A percentile compares a stretch with the other conserved stretches of the same genome.
Evolutionary conservation across 306 rosid genomes (phyloP).

Genomic region (Myrica gale): DNA sequence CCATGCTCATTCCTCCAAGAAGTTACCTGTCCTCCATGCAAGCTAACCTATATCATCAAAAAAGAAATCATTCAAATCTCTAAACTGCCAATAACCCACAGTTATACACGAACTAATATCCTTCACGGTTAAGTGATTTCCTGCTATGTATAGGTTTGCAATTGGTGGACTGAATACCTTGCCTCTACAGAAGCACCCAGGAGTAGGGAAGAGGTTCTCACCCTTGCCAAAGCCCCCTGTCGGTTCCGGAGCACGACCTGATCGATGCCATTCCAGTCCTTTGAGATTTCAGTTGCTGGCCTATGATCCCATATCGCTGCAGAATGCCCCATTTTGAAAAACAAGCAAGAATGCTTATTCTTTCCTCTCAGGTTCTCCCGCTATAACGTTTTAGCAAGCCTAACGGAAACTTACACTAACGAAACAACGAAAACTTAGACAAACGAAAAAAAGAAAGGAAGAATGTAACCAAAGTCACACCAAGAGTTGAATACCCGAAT

Average conservation of each 20-base stretch:
- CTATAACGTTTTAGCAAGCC: no score
- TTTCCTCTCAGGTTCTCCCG: conserved; percentile 7
- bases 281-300: conserved; percentile 66
- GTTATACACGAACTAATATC: conserved; percentile 15
- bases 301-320: conserved; percentile 75
- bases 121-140: background rate
- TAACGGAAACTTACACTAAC: no score
- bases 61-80: conserved; percentile 23
- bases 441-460: conserved; percentile 14
- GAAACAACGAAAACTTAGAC: background rate
- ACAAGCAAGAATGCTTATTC: conserved; percentile 19
- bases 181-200: conserved; percentile 10
- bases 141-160: conserved; percentile 9
- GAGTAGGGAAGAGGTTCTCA: conserved; percentile 35
- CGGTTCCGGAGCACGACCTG: conserved; percentile 70
- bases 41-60: conserved; percentile 65
- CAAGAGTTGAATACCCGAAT: conserved; percentile 6
- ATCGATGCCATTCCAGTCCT: conserved; percentile 78
- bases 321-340: conserved; percentile 67
- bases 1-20: conserved; percentile 88
- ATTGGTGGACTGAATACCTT: conserved; percentile 11
- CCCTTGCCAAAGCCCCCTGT: conserved; percentile 73
- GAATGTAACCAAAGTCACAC: conserved; percentile 2
- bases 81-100: conserved; percentile 2
- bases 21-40: conserved; percentile 86